These are phyloP conservation scores for Leishmania aethiopica DNA, from an alignment of 208 protist species.

Conservation along the genomic window DNA sequence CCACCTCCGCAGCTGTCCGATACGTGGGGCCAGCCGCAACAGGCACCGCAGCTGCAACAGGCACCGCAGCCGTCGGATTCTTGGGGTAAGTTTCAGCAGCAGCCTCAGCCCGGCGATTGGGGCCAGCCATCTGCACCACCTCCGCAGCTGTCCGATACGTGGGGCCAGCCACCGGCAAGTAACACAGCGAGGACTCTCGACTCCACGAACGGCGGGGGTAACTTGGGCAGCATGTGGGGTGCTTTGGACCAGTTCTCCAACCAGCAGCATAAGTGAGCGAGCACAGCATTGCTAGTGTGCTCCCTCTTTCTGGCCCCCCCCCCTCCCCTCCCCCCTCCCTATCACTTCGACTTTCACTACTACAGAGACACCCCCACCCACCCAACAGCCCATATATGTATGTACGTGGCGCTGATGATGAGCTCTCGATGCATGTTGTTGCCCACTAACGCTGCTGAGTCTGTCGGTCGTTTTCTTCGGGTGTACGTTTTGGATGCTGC, in stretches of 20 bases:
- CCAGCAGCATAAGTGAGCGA: conserved; percentile 34
- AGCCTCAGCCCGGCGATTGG: conserved; percentile 30
- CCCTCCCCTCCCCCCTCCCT: not conserved
- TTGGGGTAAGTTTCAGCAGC: conserved; percentile 32
- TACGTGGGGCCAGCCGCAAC: not conserved
- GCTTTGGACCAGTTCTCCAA: conserved; percentile 38
- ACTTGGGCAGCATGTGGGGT: conserved; percentile 48
- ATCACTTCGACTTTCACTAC: not conserved
- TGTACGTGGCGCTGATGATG: not conserved
- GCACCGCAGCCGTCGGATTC: not conserved
- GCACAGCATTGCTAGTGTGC: not conserved
- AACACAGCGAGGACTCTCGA: conserved; percentile 11
- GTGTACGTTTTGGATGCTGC: not conserved
- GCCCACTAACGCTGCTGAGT: not conserved
- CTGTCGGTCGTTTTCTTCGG: not conserved
- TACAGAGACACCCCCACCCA: not conserved
- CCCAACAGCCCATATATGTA: no score
- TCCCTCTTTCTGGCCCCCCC: not conserved
- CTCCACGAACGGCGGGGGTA: not conserved
- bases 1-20: conserved; percentile 13
- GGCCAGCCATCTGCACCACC: conserved; percentile 17
- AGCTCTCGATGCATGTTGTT: not conserved
- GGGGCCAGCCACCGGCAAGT: conserved; percentile 9
- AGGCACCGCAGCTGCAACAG: not conserved
- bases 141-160: conserved; percentile 11